Percentiles rank a stretch among this genome's conserved stretches.
Conservation (phyloP, 768 basidiomycete genomes). For the Lepiota subincarnata region DNA sequence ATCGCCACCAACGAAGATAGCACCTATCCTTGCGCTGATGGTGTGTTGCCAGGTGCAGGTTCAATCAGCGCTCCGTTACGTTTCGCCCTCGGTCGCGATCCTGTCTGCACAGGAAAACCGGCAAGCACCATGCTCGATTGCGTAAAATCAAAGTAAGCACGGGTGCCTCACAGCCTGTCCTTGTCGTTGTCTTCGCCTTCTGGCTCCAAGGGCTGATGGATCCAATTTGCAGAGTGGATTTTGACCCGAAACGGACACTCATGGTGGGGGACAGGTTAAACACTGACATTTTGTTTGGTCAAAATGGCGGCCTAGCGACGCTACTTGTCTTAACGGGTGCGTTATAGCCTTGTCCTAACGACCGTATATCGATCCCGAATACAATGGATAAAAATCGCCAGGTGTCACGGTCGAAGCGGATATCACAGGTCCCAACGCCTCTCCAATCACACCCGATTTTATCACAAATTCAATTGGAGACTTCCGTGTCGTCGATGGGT, state of each 20-base stretch:
- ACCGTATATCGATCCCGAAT: background rate
- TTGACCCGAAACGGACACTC: constrained; percentile 81
- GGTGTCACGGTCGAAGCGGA: constrained; percentile 77
- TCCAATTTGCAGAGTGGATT: constrained; percentile 59
- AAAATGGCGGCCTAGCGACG: constrained; percentile 80
- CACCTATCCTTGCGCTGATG: constrained; percentile 75
- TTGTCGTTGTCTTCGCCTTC: background rate
- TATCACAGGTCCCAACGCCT: constrained; percentile 66
- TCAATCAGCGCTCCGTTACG: constrained; percentile 79
- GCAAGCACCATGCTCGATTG: constrained; percentile 88
- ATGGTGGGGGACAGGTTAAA: constrained; percentile 96
- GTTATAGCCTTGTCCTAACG: background rate
- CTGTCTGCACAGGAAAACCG: constrained; percentile 88
- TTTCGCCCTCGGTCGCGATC: constrained; percentile 64
- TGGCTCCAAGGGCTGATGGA: constrained; percentile 12
- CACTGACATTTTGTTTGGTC: constrained; percentile 94
- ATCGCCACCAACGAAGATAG: constrained; percentile 91
- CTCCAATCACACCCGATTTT: constrained; percentile 74
- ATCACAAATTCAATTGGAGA: constrained; percentile 82
- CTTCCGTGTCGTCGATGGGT: constrained; percentile 41
- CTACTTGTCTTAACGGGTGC: constrained; percentile 90
- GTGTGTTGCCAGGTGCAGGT: constrained; percentile 82
- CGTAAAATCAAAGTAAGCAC: constrained; percentile 61
- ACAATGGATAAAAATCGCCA: constrained; percentile 23
- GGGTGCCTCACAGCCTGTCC: background rate